Evolutionary conservation across 2,329 filamentous ascomycete genomes (phyloP).

Genomic region (Xylariaceae sp.): DNA sequence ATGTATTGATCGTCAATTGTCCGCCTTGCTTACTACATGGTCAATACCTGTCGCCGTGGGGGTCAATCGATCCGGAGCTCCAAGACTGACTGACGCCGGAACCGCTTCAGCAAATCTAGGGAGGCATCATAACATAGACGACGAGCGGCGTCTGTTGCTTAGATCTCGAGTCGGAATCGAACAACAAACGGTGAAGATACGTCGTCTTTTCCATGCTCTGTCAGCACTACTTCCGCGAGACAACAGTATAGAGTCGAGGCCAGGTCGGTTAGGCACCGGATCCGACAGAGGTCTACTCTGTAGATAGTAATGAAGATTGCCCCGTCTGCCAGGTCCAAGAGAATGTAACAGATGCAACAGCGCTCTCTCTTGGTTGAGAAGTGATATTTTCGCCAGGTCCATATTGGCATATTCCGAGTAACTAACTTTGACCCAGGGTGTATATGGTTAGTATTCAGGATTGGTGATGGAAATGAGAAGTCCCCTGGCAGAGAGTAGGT

Average conservation of each 20-base stretch:
- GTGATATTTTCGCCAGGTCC: background rate
- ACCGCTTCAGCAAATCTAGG: background rate
- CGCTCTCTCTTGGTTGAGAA: background rate
- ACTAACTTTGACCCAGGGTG: background rate
- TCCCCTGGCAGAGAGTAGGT: no score
- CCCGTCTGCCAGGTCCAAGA: background rate
- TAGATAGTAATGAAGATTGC: background rate
- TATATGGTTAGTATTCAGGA: background rate
- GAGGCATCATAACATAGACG: background rate
- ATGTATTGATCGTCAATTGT: background rate
- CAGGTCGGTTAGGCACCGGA: background rate
- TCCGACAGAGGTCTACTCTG: background rate
- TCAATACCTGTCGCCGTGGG: background rate
- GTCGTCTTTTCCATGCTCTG: conserved; percentile 4
- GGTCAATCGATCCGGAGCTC: background rate
- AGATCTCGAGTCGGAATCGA: background rate
- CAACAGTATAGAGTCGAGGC: conserved; percentile 1
- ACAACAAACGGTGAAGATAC: conserved; percentile 3
- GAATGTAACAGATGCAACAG: background rate
- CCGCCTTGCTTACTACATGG: background rate
- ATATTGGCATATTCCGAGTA: background rate
- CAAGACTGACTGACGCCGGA: background rate
- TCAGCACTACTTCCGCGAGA: conserved; percentile 13
- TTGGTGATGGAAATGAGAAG: no score
- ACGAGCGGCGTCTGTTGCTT: background rate